phyloP scores from a whole-genome alignment of 371 early-diverging fungal genomes.

The Entomophthora muscae region DNA sequence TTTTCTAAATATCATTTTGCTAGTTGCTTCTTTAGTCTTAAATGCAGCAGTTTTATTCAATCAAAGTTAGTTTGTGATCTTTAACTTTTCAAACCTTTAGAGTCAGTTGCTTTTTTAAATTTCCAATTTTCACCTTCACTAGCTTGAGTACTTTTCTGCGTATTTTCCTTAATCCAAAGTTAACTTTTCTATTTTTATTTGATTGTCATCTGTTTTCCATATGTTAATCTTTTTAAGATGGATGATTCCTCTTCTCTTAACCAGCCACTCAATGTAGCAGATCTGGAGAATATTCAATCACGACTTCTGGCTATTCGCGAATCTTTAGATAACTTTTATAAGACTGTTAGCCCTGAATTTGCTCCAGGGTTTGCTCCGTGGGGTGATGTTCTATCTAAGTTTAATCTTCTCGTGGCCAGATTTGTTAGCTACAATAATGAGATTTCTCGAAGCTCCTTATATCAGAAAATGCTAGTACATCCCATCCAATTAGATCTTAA shows the following conservation, averaged over 20 bases:
- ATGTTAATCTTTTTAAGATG: too few species aligned
- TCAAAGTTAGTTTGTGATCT: too few species aligned
- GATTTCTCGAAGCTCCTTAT: not conserved
- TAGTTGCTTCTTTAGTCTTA: too few species aligned
- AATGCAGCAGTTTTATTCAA: too few species aligned
- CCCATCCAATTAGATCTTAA: not conserved
- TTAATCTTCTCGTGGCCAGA: not conserved
- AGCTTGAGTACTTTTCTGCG: too few species aligned
- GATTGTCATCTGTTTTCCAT: too few species aligned
- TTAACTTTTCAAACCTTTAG: too few species aligned
- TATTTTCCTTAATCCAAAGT: too few species aligned
- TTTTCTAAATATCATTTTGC: too few species aligned
- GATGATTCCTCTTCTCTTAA: not conserved
- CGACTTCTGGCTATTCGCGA: not conserved
- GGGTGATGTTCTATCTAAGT: not conserved
- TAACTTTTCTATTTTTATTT: too few species aligned
- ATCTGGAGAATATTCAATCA: not conserved
- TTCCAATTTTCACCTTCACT: too few species aligned
- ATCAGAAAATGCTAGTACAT: not conserved
- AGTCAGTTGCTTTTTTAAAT: too few species aligned
- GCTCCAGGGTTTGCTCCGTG: not conserved
- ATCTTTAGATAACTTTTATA: not conserved
- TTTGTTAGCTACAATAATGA: not conserved
- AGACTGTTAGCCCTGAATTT: not conserved
- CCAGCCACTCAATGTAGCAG: not conserved